These are phyloP conservation scores for Mycena belliarum DNA, from an alignment of 768 basidiomycete species.

Conservation along the genomic window DNA sequence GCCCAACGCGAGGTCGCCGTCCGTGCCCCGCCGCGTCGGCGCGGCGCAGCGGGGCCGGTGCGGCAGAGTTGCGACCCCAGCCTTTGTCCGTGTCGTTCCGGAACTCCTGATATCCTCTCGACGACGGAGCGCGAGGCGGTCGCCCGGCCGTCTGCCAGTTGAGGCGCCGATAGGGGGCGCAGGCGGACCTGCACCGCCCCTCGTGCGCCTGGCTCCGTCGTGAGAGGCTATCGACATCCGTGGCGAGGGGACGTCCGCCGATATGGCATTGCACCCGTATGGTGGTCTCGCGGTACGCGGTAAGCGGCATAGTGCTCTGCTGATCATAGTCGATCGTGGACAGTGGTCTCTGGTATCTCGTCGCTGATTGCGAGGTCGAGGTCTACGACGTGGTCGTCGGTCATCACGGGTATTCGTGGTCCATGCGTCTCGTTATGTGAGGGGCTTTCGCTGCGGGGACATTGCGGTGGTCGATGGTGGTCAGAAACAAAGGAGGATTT, in stretches of 20 bases:
- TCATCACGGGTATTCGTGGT: background rate
- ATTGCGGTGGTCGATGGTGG: too few relatives aligned
- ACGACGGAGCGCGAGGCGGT: constrained; percentile 2
- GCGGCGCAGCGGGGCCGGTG: background rate
- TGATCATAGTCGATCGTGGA: background rate
- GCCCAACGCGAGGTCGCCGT: constrained; percentile 9
- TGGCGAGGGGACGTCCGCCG: constrained; percentile 1
- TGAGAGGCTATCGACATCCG: constrained; percentile 1
- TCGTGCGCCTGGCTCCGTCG: constrained; percentile 3
- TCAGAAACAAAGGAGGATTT: too few relatives aligned
- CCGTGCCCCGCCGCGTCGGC: constrained; percentile 4
- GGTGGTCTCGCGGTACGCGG: background rate
- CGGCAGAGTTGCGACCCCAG: constrained; percentile 1
- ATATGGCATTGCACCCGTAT: background rate
- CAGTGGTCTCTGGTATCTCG: too few relatives aligned
- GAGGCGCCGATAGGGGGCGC: constrained; percentile 4
- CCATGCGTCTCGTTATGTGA: background rate
- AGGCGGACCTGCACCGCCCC: background rate
- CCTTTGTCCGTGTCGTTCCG: constrained; percentile 7
- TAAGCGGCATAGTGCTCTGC: background rate
- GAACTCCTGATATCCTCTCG: constrained; percentile 1
- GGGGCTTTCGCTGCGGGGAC: too few relatives aligned
- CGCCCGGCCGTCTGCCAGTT: background rate
- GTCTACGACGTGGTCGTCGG: background rate
- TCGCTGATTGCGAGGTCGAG: background rate